phyloP scores from a whole-genome alignment of 2,329 filamentous ascomycete genomes.

The Fusarium vanettenii region DNA sequence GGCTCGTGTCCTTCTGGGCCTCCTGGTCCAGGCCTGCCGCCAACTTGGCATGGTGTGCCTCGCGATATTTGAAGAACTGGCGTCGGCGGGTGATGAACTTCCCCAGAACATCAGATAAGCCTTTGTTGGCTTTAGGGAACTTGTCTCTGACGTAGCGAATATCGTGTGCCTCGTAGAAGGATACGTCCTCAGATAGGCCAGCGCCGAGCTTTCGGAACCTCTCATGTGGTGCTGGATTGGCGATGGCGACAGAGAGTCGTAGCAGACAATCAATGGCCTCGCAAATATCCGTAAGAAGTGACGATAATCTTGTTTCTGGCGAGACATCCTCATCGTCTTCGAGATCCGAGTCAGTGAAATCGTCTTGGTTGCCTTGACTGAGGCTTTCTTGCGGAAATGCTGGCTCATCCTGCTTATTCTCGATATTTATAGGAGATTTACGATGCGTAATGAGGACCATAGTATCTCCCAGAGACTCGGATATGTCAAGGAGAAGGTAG shows the following conservation, averaged over 20 bases:
- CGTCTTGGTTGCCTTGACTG: background rate
- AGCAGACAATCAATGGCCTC: slow-evolving; percentile 48
- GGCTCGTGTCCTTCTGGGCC: slow-evolving; percentile 1
- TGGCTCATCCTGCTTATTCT: no score
- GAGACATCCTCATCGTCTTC: background rate
- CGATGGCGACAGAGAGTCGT: slow-evolving; percentile 51
- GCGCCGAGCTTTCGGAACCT: slow-evolving; percentile 30
- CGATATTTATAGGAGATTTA: no score
- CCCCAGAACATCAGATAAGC: slow-evolving; percentile 43
- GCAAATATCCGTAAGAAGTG: slow-evolving; percentile 23
- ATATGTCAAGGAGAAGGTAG: slow-evolving; percentile 37
- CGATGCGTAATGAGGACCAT: no score
- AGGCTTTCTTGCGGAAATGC: no score
- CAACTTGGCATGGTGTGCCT: slow-evolving; percentile 50
- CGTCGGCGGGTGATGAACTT: slow-evolving; percentile 49
- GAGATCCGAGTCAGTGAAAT: background rate
- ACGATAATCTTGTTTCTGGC: slow-evolving; percentile 28
- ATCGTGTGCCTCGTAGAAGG: slow-evolving; percentile 43
- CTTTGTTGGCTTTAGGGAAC: slow-evolving; percentile 33
- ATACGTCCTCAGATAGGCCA: slow-evolving; percentile 28
- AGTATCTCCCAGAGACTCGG: slow-evolving; percentile 17
- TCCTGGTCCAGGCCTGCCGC: slow-evolving; percentile 35
- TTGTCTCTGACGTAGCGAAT: slow-evolving; percentile 47
- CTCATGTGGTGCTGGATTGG: slow-evolving; percentile 51
- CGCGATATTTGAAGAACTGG: slow-evolving; percentile 52